These are phyloP conservation scores for Paracamarosporium sp. DNA, from an alignment of 2,329 filamentous ascomycete species.

Conservation along the genomic window DNA sequence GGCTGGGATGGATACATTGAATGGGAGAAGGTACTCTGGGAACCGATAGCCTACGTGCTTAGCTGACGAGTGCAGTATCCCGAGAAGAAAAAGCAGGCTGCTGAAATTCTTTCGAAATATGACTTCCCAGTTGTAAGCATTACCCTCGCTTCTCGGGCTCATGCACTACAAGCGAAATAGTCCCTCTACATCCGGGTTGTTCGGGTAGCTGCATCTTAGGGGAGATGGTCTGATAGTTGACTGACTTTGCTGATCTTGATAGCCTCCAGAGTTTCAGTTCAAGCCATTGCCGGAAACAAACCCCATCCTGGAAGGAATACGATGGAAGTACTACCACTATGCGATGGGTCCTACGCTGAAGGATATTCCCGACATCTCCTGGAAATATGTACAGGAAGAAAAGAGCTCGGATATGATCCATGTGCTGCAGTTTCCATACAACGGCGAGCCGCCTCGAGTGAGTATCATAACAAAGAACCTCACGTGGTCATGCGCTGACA, in stretches of 20 bases:
- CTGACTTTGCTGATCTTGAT: not conserved
- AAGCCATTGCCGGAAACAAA: slow-evolving; percentile 51
- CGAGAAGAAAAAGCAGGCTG: slow-evolving; percentile 68
- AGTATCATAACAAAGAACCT: slow-evolving; percentile 6
- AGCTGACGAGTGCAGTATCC: slow-evolving; percentile 57
- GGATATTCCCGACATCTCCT: slow-evolving; percentile 62
- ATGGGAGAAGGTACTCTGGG: slow-evolving; percentile 26
- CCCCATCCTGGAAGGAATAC: slow-evolving; percentile 52
- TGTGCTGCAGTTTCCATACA: slow-evolving; percentile 56
- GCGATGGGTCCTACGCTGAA: slow-evolving; percentile 49
- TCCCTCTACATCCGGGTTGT: too few relatives aligned
- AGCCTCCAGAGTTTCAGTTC: slow-evolving; percentile 54
- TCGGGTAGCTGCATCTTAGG: too few relatives aligned
- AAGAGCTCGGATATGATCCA: slow-evolving; percentile 57
- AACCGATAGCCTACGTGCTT: not conserved
- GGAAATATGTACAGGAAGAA: slow-evolving; percentile 53
- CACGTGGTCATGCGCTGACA: not conserved
- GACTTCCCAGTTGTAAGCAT: slow-evolving; percentile 53
- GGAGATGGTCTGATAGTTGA: not conserved
- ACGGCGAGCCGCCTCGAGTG: slow-evolving; percentile 52
- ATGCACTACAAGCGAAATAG: not conserved
- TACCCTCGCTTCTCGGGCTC: not conserved
- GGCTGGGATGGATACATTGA: slow-evolving; percentile 65
- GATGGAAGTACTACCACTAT: slow-evolving; percentile 56
- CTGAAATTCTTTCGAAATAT: slow-evolving; percentile 61